These are phyloP conservation scores for Phytophthora litchii DNA, from an alignment of 352 stramenopile genomes.

Conservation along the genomic window DNA sequence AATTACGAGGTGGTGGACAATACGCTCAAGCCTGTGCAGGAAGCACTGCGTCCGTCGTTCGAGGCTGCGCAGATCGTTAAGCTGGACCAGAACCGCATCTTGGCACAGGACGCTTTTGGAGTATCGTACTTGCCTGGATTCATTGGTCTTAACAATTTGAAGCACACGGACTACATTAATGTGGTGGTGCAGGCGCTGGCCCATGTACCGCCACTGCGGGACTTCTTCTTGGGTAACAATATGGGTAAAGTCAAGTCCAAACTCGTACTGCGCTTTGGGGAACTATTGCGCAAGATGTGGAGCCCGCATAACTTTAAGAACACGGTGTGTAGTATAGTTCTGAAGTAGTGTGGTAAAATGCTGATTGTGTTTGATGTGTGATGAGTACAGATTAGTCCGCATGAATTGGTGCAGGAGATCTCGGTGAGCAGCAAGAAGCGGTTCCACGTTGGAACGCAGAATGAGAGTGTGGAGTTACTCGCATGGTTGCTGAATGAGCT, in stretches of 20 bases:
- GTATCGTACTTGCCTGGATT: conserved; percentile 97
- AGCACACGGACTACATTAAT: conserved; percentile 98
- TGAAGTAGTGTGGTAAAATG: not conserved
- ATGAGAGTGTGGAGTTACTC: conserved; percentile 96
- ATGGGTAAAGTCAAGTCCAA: conserved; percentile 72
- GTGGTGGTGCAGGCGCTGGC: conserved; percentile 96
- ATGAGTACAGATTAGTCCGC: conserved; percentile 86
- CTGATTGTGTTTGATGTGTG: conserved; percentile 13
- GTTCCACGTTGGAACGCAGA: conserved; percentile 95
- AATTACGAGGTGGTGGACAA: conserved; percentile 98
- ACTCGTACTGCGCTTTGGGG: conserved; percentile 93
- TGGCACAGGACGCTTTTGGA: conserved; percentile 96
- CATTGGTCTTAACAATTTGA: conserved; percentile 98
- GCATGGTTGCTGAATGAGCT: conserved; percentile 96
- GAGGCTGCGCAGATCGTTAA: conserved; percentile 73
- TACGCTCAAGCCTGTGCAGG: conserved; percentile 95
- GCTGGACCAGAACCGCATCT: conserved; percentile 91
- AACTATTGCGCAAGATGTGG: conserved; percentile 98
- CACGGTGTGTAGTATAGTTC: conserved; percentile 71
- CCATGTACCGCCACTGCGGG: conserved; percentile 94
- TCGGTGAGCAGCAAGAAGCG: conserved; percentile 95
- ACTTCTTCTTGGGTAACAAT: conserved; percentile 94
- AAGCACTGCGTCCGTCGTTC: conserved; percentile 94
- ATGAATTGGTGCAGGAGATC: conserved; percentile 97
- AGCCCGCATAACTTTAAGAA: conserved; percentile 98